phyloP scores from a whole-genome alignment of 1,139 yeast species.

The Protomyces pachydermus region DNA sequence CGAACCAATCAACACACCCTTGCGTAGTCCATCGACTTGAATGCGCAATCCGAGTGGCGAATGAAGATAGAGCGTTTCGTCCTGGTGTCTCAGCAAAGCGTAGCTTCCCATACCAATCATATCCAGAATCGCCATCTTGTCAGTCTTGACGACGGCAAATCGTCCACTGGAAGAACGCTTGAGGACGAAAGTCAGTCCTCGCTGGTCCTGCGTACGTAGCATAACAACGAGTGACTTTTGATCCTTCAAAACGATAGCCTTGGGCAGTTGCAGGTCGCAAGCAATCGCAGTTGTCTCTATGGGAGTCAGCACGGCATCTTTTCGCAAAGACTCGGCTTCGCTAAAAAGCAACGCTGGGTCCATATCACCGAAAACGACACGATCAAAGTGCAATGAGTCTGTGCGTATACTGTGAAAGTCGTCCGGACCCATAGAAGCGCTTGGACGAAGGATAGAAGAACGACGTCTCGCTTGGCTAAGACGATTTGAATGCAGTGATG shows the following conservation, averaged over 20 bases:
- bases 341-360: slow-evolving; percentile 9
- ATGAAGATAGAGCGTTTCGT: neutral
- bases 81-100: neutral
- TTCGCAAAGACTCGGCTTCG: slow-evolving; percentile 41
- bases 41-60: neutral
- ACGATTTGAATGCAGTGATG: neutral
- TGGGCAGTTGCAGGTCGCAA: slow-evolving; percentile 33
- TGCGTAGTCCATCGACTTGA: neutral
- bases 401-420: neutral
- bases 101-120: neutral
- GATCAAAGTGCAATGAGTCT: slow-evolving; percentile 24
- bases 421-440: neutral
- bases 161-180: neutral
- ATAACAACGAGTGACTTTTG: neutral
- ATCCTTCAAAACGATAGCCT: neutral
- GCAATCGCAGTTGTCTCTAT: slow-evolving; percentile 43
- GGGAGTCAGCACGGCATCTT: slow-evolving; percentile 64
- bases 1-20: neutral
- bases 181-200: neutral
- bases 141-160: neutral
- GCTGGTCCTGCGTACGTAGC: neutral
- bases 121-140: neutral
- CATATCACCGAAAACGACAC: slow-evolving; percentile 31
- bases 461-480: slow-evolving; percentile 4
- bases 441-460: slow-evolving; percentile 9